Base-by-base conservation (phyloP, 2,329 filamentous ascomycete genomes). In the Metarhizium anisopliae region DNA sequence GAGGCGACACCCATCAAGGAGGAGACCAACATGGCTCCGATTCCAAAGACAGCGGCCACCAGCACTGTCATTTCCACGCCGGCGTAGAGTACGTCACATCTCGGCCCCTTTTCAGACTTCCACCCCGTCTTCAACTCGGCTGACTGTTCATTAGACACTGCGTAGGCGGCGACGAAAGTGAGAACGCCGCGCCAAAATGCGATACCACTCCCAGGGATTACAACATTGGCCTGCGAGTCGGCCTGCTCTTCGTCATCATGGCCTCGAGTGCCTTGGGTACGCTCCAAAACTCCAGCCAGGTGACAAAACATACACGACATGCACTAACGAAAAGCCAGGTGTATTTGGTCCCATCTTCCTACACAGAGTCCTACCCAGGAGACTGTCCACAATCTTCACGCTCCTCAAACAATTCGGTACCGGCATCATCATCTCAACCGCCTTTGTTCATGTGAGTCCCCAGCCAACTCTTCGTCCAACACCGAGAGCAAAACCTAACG, bases 401-500 rank as follows among this genome's bases (percentile, higher is more conserved):
- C 66, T 86, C 4, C 72, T 91, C 56, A 88, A 89, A 70, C 87
- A 87, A 61, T 89, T 89, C 60, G 86, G 86, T 3, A 89, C 86
- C 0, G 86, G 86, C 13, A 81, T 89, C 60, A 84, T 90, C 67
- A 80, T 89, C 45, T 82, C 86, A 0, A 89, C 86, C 0, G 86
- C 85, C 0, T 86, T 89, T 60, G 73, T 89, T 16, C 85, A 87
- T 63, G 80, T 85, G 65, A 64, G 77, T 70, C 3, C 14, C 25
- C 25, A 25, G 25, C 25, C 4, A 25, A 25, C 25, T 25, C 25
- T 25, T 25, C 25, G 3, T 4, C 4, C 25, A 25, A 25, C 25
- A 25, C 25, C 25, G 25, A 25, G 25, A 25, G 25, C 25, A 25
- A 3, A 25, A 25, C 25, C 25, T 25, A 25, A 25, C 25, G 1